A percentile compares a stretch with the other conserved stretches of the same genome.
phyloP scores from a whole-genome alignment of 495 filamentous ascomycete genomes.

The Chaetomidium leptoderma region DNA sequence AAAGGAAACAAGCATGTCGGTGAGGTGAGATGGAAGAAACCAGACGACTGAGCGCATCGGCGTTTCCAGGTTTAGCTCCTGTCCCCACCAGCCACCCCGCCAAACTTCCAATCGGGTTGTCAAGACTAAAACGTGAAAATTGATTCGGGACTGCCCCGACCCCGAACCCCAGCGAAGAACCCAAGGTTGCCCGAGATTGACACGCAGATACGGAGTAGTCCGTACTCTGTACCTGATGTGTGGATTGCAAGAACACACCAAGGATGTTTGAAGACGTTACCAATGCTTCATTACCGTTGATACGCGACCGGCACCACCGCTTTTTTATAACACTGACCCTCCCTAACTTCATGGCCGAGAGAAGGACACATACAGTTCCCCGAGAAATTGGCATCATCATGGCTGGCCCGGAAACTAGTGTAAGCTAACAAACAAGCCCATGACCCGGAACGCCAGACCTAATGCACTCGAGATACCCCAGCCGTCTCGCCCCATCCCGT shows the following conservation, averaged over 20 bases:
- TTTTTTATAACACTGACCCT: not conserved
- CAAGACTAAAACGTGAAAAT: not conserved
- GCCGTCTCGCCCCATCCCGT: slow-evolving; percentile 13
- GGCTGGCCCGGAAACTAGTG: slow-evolving; percentile 18
- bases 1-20: not conserved
- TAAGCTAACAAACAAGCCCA: slow-evolving; percentile 27
- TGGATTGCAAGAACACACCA: too few species aligned
- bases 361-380: not conserved
- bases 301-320: too few species aligned
- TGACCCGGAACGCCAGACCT: slow-evolving; percentile 33
- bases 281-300: too few species aligned
- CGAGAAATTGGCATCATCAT: slow-evolving; percentile 15
- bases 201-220: too few species aligned
- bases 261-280: too few species aligned
- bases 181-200: not conserved
- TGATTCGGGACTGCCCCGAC: not conserved
- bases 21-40: too few species aligned
- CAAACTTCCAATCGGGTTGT: not conserved
- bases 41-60: too few species aligned
- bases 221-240: not conserved
- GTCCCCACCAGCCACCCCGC: not conserved
- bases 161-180: not conserved
- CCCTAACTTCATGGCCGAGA: not conserved
- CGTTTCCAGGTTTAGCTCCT: too few species aligned
- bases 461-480: slow-evolving; percentile 28